Conservation (phyloP, 495 filamentous ascomycete genomes). For the Choiromyces venosus region DNA sequence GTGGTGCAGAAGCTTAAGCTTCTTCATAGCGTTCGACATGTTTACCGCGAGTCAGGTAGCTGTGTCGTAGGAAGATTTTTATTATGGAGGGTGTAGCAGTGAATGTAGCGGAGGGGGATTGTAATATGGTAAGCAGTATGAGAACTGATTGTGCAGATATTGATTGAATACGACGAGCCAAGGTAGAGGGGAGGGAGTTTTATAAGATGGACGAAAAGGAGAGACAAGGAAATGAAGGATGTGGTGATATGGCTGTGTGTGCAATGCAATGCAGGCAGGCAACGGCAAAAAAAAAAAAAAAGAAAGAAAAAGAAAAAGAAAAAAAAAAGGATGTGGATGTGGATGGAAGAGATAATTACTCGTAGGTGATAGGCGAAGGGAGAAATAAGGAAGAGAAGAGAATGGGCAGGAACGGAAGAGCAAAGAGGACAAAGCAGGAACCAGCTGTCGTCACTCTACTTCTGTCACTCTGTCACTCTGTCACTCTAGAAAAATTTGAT, state of each 20-base stretch:
- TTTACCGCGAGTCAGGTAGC: conserved; percentile 6
- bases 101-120: background rate
- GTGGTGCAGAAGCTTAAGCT: conserved; percentile 43
- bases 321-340: background rate
- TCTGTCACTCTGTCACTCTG: background rate
- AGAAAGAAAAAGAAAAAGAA: background rate
- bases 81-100: background rate
- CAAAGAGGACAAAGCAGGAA: background rate
- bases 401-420: background rate
- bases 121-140: background rate
- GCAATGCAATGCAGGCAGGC: background rate
- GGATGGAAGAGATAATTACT: background rate
- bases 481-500: background rate
- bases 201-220: background rate
- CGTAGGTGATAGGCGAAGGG: background rate
- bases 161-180: background rate
- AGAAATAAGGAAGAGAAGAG: background rate
- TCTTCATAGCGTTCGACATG: conserved; percentile 43
- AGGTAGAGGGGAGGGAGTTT: background rate
- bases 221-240: background rate
- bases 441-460: background rate
- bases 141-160: background rate
- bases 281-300: background rate
- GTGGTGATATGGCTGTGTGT: background rate
- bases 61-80: background rate